Conservation (phyloP, 2,329 filamentous ascomycete species). For the Ceratocystis papillata region DNA sequence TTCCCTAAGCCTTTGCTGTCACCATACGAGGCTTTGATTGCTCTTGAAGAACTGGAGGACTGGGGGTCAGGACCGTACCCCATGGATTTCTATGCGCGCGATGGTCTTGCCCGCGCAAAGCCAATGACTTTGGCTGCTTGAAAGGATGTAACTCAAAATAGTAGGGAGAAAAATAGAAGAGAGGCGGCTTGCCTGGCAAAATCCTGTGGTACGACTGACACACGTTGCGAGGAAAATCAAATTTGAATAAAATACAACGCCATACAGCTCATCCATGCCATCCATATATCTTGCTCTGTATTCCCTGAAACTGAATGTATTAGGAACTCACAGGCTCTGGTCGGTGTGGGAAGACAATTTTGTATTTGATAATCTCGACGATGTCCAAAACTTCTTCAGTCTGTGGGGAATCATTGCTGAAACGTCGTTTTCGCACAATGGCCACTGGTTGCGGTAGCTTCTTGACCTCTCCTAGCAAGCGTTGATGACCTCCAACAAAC, state of each 20-base stretch:
- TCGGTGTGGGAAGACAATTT: slow-evolving; percentile 70
- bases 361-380: slow-evolving; percentile 76
- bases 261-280: not conserved
- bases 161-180: not conserved
- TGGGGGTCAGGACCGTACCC: slow-evolving; percentile 74
- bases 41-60: slow-evolving; percentile 66
- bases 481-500: slow-evolving; percentile 79
- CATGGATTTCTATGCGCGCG: slow-evolving; percentile 96
- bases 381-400: slow-evolving; percentile 57
- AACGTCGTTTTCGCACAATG: slow-evolving; percentile 53
- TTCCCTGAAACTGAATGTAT: not conserved
- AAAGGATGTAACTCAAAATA: not conserved
- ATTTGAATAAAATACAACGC: slow-evolving; percentile 11
- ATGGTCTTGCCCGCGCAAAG: slow-evolving; percentile 75
- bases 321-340: slow-evolving; percentile 65
- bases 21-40: slow-evolving; percentile 87
- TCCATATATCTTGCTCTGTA: not conserved
- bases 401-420: slow-evolving; percentile 34
- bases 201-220: not conserved
- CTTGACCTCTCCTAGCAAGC: slow-evolving; percentile 81
- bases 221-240: not conserved
- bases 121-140: slow-evolving; percentile 30
- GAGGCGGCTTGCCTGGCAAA: not conserved
- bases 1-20: slow-evolving; percentile 81
- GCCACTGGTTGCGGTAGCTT: slow-evolving; percentile 70